Conservation (phyloP, 2,329 filamentous ascomycete species). For the Phyllosticta paracitricarpa region DNA sequence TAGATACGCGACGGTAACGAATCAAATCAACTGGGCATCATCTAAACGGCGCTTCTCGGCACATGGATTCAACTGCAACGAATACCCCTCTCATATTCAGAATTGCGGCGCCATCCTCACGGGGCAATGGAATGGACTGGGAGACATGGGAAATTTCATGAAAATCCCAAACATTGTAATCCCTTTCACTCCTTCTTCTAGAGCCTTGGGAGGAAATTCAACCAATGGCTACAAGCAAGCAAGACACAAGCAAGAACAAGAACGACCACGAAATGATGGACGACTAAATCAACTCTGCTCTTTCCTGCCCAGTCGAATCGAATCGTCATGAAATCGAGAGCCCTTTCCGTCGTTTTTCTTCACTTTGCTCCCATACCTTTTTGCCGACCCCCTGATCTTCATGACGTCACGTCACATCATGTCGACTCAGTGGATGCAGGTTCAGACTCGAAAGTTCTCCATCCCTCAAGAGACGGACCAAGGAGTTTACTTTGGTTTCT, state of each 20-base stretch:
- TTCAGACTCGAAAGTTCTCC: not conserved
- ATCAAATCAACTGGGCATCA: slow-evolving; percentile 5
- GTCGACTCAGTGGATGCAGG: not conserved
- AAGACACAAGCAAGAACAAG: not conserved
- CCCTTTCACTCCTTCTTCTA: too few species aligned
- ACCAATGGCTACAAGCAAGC: too few species aligned
- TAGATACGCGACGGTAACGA: slow-evolving; percentile 2
- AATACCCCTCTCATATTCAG: not conserved
- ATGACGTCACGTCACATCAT: too few species aligned
- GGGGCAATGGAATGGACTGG: not conserved
- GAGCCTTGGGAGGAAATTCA: too few species aligned
- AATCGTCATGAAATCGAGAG: not conserved
- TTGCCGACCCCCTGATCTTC: not conserved
- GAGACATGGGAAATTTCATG: not conserved
- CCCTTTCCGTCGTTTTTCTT: not conserved
- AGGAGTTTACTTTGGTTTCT: not conserved
- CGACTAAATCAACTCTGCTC: not conserved
- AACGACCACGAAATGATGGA: not conserved
- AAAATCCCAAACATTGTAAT: not conserved
- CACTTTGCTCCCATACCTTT: not conserved
- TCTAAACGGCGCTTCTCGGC: slow-evolving; percentile 9
- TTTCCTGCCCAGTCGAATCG: not conserved
- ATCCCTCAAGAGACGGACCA: not conserved
- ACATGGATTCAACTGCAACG: not conserved
- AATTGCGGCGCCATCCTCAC: not conserved